phyloP scores from a whole-genome alignment of 805 yeast species.

The Cyberlindnera bimundalis region DNA sequence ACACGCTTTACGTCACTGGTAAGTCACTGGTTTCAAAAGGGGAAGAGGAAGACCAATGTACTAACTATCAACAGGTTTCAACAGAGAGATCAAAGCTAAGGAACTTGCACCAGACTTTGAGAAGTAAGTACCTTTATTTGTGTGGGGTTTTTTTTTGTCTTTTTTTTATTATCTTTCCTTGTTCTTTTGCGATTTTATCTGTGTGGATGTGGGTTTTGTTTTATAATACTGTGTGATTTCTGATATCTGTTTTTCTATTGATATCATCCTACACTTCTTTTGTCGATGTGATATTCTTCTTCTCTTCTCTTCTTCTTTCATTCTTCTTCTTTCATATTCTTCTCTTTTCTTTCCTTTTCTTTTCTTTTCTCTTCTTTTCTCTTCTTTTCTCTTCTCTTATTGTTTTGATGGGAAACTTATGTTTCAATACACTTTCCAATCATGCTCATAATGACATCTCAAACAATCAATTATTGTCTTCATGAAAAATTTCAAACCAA shows the following conservation, averaged over 20 bases:
- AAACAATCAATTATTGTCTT: too few relatives aligned
- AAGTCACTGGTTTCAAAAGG: too few relatives aligned
- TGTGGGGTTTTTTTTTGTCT: not conserved
- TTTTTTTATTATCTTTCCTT: not conserved
- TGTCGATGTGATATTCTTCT: not conserved
- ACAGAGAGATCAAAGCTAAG: constrained; percentile 49
- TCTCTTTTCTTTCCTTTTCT: not conserved
- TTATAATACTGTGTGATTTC: too few relatives aligned
- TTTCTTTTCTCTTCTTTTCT: not conserved
- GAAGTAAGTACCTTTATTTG: constrained; percentile 42
- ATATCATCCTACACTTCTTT: not conserved
- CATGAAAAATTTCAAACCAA: too few relatives aligned
- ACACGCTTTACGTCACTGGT: constrained; percentile 52
- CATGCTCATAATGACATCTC: too few relatives aligned
- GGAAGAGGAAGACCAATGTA: too few relatives aligned
- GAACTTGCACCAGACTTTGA: constrained; percentile 60
- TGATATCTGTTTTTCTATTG: too few relatives aligned
- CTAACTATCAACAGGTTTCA: constrained; percentile 38
- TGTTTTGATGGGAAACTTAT: too few relatives aligned
- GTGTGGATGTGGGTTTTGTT: too few relatives aligned
- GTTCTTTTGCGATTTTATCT: not conserved
- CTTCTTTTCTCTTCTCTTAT: not conserved
- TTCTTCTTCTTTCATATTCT: not conserved
- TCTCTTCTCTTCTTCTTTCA: not conserved
- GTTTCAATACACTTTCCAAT: too few relatives aligned